Conservation (phyloP, 179 eudicot genomes). For the Silene coronaria region DNA sequence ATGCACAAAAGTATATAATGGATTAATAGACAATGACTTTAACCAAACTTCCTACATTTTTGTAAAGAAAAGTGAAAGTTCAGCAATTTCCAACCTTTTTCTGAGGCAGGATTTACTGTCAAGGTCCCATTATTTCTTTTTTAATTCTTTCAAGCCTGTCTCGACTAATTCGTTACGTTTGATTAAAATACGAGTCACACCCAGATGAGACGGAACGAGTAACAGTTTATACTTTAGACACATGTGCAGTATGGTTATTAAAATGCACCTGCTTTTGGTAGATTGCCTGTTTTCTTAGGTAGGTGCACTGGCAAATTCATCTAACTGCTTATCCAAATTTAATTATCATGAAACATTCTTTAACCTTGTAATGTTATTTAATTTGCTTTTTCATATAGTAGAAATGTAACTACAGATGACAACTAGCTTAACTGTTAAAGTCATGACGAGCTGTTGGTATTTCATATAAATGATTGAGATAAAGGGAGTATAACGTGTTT, state of each 20-base stretch:
- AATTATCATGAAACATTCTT: too few species aligned
- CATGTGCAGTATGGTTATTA: constrained; percentile 7
- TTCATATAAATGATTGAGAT: background rate
- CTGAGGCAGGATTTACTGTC: constrained; percentile 17
- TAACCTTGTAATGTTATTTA: too few species aligned
- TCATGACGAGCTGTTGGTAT: too few species aligned
- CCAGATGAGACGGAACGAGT: too few species aligned
- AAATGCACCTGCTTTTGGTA: constrained; percentile 25
- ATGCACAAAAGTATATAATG: constrained; percentile 12
- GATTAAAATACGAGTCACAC: background rate
- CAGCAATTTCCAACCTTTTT: constrained; percentile 16
- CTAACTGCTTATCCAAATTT: constrained; percentile 20
- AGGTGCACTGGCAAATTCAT: constrained; percentile 41
- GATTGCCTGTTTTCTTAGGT: constrained; percentile 34
- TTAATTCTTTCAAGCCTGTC: constrained; percentile 6
- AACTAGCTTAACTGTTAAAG: too few species aligned
- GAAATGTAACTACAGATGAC: too few species aligned
- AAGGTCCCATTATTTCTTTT: too few species aligned
- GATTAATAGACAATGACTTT: background rate
- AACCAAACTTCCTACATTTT: constrained; percentile 33
- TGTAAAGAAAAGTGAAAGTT: constrained; percentile 9
- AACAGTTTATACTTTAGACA: too few species aligned
- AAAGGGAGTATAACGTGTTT: background rate
- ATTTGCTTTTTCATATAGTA: too few species aligned
- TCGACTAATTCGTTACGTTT: background rate